These are phyloP conservation scores for Halteria grandinella DNA, from an alignment of 73 alveolate genomes.

Conservation along the genomic window DNA sequence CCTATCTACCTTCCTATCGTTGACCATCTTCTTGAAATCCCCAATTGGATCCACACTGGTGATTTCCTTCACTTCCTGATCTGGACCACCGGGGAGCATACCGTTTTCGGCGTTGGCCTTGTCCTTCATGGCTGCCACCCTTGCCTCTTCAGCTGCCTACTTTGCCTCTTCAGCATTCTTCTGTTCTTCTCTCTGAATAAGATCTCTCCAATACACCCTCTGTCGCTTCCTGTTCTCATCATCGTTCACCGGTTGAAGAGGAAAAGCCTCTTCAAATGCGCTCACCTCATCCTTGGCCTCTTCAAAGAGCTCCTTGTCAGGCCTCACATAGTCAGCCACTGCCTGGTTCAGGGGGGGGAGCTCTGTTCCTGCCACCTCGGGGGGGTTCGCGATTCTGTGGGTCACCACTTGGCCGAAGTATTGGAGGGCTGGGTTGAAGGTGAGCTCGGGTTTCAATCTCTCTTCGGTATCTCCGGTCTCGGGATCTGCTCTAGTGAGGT, in stretches of 20 bases:
- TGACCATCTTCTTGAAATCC: conserved; percentile 94
- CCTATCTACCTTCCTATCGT: conserved; percentile 91
- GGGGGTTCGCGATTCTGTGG: conserved; percentile 83
- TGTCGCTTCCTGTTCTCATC: conserved; percentile 75
- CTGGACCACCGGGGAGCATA: conserved; percentile 30
- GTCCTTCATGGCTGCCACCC: conserved; percentile 50
- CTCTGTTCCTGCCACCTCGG: conserved; percentile 68
- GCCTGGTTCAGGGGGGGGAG: conserved; percentile 87
- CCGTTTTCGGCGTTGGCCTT: conserved; percentile 29
- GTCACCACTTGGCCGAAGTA: conserved; percentile 87
- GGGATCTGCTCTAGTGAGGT: conserved; percentile 73
- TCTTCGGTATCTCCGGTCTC: conserved; percentile 78
- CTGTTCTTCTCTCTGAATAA: conserved; percentile 76
- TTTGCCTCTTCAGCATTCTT: conserved; percentile 73
- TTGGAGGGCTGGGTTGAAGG: conserved; percentile 92
- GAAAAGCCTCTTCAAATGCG: conserved; percentile 81
- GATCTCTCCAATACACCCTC: conserved; percentile 89
- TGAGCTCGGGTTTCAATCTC: conserved; percentile 75
- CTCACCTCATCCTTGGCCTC: conserved; percentile 72
- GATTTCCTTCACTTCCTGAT: conserved; percentile 71
- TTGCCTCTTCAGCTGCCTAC: conserved; percentile 77
- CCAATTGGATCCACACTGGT: conserved; percentile 89
- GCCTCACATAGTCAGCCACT: conserved; percentile 81
- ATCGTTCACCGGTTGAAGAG: conserved; percentile 78
- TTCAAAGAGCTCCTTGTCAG: conserved; percentile 82